Evolutionary conservation across 768 basidiomycete genomes (phyloP), one percentile per base, ranked within the genome.

Genomic region (Boletus eberwhitei): DNA sequence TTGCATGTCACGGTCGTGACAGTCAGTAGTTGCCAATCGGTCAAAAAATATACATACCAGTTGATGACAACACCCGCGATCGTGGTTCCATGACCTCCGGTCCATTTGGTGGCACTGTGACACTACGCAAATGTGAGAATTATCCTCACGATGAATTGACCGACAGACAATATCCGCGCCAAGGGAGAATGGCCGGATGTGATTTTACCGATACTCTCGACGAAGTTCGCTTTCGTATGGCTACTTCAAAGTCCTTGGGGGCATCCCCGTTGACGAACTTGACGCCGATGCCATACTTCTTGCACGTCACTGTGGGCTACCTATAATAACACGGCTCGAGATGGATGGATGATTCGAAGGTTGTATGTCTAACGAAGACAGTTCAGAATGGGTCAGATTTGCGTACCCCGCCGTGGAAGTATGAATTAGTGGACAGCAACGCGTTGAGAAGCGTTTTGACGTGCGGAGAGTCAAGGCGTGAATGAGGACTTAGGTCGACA

Each of bases 61-160:
- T 87, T 85, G 26, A 88, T 59, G 29, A 87, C 70, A 17, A 86
- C 80, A 40, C 86, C 86, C 0, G 75, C 84, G 49, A 87, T 80
- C 8, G 82, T 84, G 11, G 83, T 85, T n/a, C 86, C 84, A 46
- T 84, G 83, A 0, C 82, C 82, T 1, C 83, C 76, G 8, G 86
- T 82, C 86, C 86, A 87, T 63, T 87, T 86, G 0, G 84, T 86
- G 3, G 81, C 81, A 32, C 79, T 80, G 60, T 83, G 78, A n/a
- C 0, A 81, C 79, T 78, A 19, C 13, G 2, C 14, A 39, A 13
- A 38, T n/a, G n/a, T n/a, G n/a, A n/a, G n/a, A n/a, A n/a, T n/a
- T n/a, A 16, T 19, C 1, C 34, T 6, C 8, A 12, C 12, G 16
- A 32, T 5, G 22, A 26, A n/a, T 35, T n/a, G 39, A 63, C 73